Evolutionary conservation across 495 filamentous ascomycete species (phyloP), one percentile per base, ranked within the genome.

Genomic region (Hypoxylon fuscum): DNA sequence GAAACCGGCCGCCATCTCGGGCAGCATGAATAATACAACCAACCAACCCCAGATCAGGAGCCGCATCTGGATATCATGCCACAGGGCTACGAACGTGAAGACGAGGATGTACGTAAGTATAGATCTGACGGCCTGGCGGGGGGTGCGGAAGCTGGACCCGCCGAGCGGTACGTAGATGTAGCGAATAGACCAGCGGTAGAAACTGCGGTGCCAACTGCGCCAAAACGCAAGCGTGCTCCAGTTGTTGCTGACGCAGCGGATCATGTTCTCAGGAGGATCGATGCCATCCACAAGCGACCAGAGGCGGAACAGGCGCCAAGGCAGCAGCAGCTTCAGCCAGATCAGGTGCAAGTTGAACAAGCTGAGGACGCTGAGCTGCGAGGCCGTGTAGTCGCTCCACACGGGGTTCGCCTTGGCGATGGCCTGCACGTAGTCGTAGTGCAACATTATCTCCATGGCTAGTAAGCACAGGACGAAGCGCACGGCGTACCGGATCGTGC

Each of bases 331-430:
- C 72, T 99, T 99, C 42, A 99, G 84, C 95, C 95, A 99, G 74
- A 99, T 92, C 74, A 96, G 86, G 79, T 96, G 90, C 17, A 99
- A 87, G 76, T 96, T 97, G 82, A 99, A 97, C 81, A 88, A 97
- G 55, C 90, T 93, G 8, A 99, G 86, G 79, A 98, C 88, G 71
- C 86, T 89, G 23, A 98, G 85, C 66, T 99, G 95, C 55, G 87
- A 87, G 0, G 95, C 89, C 3, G 90, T 93, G 77, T 97, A 97
- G 40, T 88, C 76, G 25, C 80, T 79, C 96, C 96, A 98, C 22
- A 74, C 73, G 1, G 92, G 91, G 10, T 83, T 74, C 5, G 88
- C 80, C 73, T 96, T 92, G 61, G 88, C 90, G 71, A 99, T 99
- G 48, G 95, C 95, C 55, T 96, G 88, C 41, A 89, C 89, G 78